Percentiles rank a stretch among this genome's conserved stretches.
These are phyloP conservation scores for Gastrolobium bilobum DNA, from an alignment of 306 rosid species.

Conservation along the genomic window DNA sequence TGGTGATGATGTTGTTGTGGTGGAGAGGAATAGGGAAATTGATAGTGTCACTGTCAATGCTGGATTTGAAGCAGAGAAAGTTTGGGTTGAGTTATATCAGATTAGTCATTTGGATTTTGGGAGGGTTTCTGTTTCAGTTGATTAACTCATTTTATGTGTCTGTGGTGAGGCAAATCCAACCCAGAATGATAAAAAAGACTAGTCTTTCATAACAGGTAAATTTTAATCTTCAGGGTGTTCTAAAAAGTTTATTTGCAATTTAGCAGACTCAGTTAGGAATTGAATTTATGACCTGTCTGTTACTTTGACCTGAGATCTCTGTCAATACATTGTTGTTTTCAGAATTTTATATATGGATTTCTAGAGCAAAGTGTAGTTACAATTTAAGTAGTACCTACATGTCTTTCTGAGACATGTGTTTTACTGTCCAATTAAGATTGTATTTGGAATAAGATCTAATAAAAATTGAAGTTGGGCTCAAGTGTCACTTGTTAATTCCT, in stretches of 20 bases:
- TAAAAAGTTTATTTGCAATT: not conserved
- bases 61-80: conserved; percentile 72
- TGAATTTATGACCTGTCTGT: conserved; percentile 10
- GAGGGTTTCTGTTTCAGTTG: conserved; percentile 62
- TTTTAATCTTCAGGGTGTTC: not conserved
- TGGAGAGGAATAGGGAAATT: conserved; percentile 40
- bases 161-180: not conserved
- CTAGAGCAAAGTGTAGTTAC: conserved; percentile 23
- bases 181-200: not conserved
- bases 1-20: conserved; percentile 43
- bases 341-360: conserved; percentile 32
- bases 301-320: conserved; percentile 19
- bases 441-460: conserved; percentile 24
- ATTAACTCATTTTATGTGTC: conserved; percentile 1
- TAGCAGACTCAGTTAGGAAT: not conserved
- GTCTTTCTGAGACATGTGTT: conserved; percentile 2
- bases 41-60: conserved; percentile 52
- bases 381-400: not conserved
- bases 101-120: conserved; percentile 91
- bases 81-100: conserved; percentile 79
- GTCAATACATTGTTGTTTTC: conserved; percentile 41
- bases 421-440: conserved; percentile 15
- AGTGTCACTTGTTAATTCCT: not conserved
- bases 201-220: not conserved
- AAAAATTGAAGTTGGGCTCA: conserved; percentile 21